These are phyloP conservation scores for Nematocida displodere DNA, from an alignment of 371 early-diverging fungal genomes.

Conservation along the genomic window DNA sequence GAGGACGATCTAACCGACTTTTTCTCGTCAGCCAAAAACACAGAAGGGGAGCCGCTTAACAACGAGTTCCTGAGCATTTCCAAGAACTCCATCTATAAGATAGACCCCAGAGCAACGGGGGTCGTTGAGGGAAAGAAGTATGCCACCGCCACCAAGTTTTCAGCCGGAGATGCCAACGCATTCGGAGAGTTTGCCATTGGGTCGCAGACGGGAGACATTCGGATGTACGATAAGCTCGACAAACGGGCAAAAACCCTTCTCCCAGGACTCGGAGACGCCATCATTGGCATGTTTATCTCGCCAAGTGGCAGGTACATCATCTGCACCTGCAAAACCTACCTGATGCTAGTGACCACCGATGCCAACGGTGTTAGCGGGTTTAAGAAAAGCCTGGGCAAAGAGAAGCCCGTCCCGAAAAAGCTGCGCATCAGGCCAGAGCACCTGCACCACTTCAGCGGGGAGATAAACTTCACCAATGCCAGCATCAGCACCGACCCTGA, in stretches of 20 bases:
- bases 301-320: conserved; percentile 75
- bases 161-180: conserved; percentile 71
- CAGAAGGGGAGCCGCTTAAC: conserved; percentile 47
- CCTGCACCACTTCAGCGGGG: conserved; percentile 71
- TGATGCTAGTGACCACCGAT: conserved; percentile 70
- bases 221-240: conserved; percentile 74
- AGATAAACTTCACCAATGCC: conserved; percentile 77
- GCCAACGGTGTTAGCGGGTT: conserved; percentile 48
- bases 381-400: conserved; percentile 58
- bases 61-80: conserved; percentile 75
- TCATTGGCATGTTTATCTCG: conserved; percentile 79
- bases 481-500: conserved; percentile 74
- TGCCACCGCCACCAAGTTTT: conserved; percentile 67
- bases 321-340: conserved; percentile 77
- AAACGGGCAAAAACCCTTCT: conserved; percentile 77
- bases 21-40: conserved; percentile 69
- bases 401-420: conserved; percentile 71
- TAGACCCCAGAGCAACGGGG: conserved; percentile 73
- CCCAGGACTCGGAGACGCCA: conserved; percentile 78
- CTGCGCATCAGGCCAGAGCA: conserved; percentile 81
- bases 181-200: conserved; percentile 77
- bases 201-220: conserved; percentile 77
- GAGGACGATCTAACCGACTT: conserved; percentile 71
- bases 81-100: conserved; percentile 73
- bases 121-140: conserved; percentile 61